phyloP scores from a whole-genome alignment of 306 rosid genomes.

The Notholithocarpus densiflorus region DNA sequence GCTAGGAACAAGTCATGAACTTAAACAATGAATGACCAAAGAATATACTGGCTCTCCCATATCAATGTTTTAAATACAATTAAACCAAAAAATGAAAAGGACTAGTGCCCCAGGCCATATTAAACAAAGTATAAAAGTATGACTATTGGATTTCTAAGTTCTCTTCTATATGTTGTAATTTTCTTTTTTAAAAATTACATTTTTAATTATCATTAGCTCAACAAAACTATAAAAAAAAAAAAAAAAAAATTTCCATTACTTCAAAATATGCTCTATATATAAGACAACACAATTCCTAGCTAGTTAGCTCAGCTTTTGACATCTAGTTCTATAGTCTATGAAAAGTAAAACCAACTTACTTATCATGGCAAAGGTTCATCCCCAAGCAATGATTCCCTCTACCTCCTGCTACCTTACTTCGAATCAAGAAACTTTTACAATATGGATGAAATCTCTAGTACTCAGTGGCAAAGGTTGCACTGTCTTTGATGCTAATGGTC shows the following conservation, averaged over 20 bases:
- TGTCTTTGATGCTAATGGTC: slow-evolving; percentile 59
- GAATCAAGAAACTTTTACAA: slow-evolving; percentile 63
- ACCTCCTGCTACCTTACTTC: slow-evolving; percentile 37
- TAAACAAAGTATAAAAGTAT: no score
- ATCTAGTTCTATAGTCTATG: slow-evolving; percentile 23
- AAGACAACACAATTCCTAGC: slow-evolving; percentile 30
- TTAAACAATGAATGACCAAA: not conserved
- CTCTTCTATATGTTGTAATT: slow-evolving; percentile 3
- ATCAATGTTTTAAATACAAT: not conserved
- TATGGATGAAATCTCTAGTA: slow-evolving; percentile 79
- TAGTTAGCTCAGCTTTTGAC: not conserved
- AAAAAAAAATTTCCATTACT: slow-evolving; percentile 10
- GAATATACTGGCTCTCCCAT: not conserved
- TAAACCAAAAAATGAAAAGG: no score
- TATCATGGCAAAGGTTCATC: slow-evolving; percentile 51
- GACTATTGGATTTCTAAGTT: not conserved
- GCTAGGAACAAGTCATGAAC: not conserved
- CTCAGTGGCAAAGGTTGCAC: slow-evolving; percentile 65
- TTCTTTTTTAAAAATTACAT: slow-evolving; percentile 7
- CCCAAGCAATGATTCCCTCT: slow-evolving; percentile 30
- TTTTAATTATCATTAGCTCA: slow-evolving; percentile 15
- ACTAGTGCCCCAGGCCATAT: no score
- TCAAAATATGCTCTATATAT: slow-evolving; percentile 11
- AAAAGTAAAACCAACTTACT: not conserved
- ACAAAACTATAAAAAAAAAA: slow-evolving; percentile 9